Evolutionary conservation across 208 protist species (phyloP), one percentile per base, ranked within the genome.

Genomic region (Acanthamoeba triangularis): DNA sequence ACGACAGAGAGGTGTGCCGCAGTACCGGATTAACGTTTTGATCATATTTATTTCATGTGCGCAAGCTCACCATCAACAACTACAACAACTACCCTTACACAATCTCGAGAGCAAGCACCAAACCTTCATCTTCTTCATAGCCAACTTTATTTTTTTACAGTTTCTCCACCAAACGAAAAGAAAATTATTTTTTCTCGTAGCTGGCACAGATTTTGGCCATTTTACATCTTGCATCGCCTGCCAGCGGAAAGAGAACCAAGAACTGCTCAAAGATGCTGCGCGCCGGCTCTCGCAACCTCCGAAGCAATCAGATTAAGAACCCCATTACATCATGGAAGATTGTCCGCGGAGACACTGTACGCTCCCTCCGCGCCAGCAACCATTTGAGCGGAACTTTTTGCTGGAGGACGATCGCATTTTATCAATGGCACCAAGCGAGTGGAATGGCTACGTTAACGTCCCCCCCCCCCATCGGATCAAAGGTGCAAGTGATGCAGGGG

Each of bases 401-500:
- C 23, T n/a, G 14, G 11, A 41, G 23, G 28, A 74, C 1, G 33
- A 33, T 76, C 33, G 25, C 14, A 76, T 76, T 76, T 76, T 33
- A 47, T 47, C 44, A 47, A 47, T 13, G n/a, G 44, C 44, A 47
- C 10, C 44, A 47, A 47, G 44, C 44, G 44, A 47, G 14, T 2
- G 44, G 69, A 11, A 5, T 47, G 69, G 16, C n/a, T 47, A 6
- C n/a, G 37, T 47, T 18, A 80, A 80, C 18, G 3, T 28, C 16
- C n/a, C 37, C 16, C 37, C 30, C 2, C 28, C 14, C 74, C 61
- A 33, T 67, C 61, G 20, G 61, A 44, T n/a, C 30, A 41, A 82
- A 93, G 88, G 88, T 93, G 59, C 63, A 93, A 78, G 88, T 93
- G 35, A 41, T 93, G 44, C 61, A 52, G 14, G 88, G 88, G n/a